Evolutionary conservation across 2,329 filamentous ascomycete species (phyloP), one percentile per base, ranked within the genome.

Genomic region (Drechslerella dactyloides): DNA sequence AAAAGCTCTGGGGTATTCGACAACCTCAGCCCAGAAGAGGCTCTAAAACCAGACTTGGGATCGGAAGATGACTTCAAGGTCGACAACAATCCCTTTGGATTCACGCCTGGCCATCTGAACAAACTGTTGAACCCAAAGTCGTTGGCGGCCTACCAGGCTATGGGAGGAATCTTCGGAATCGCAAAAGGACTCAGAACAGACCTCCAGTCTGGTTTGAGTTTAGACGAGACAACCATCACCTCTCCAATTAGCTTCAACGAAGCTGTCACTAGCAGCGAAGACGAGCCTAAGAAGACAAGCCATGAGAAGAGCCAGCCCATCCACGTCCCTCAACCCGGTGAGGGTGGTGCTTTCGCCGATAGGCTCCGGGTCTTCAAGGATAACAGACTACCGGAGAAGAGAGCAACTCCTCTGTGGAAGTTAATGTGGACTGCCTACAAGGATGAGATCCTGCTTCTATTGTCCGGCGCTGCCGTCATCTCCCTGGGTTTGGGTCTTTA

Each of bases 401-500:
- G 89, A 78, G 81, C 83, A 1, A 87, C 85, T 27, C 83, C 85
- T 1, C 82, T 90, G 44, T 82, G 85, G 75, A 81, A 80, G 66
- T 77, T 90, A 6, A 82, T 87, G 68, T 90, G 88, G 88, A 84
- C 84, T 73, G 87, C 88, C 1, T 90, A 89, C 78, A 89, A 90
- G 75, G 89, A 91, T 79, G 89, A 89, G 74, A 86, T 91, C 37
- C 84, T 91, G 42, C 87, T 91, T 42, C 80, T 91, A 4, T 80
- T 91, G 69, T 89, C 87, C 0, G 82, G 86, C 37, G 89, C 89
- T 8, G 89, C 89, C 1, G 81, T 87, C 10, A 83, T 91, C 10
- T 91, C 88, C 0, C 79, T 91, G 6, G 86, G 86, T 7, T 81
- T 91, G 10, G 89, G 89, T 8, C 80, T 91, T 1, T 91, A 91